phyloP scores from a whole-genome alignment of 2,329 filamentous ascomycete genomes.

The Rutstroemia sp. region DNA sequence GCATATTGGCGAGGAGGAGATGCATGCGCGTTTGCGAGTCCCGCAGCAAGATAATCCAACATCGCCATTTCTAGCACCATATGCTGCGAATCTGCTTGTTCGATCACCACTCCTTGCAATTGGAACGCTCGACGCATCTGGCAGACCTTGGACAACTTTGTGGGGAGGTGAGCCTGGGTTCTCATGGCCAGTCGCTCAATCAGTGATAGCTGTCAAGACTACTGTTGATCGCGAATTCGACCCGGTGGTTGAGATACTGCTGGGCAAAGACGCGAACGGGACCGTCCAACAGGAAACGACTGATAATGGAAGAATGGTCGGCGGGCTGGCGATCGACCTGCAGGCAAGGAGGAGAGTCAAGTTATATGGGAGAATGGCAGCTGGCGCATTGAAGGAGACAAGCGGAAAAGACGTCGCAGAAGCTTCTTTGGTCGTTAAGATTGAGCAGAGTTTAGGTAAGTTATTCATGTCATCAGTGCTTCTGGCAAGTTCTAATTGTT shows the following conservation, averaged over 20 bases:
- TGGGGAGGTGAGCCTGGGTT: conserved; percentile 70
- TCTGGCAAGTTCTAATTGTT: background rate
- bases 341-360: conserved; percentile 65
- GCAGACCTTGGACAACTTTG: conserved; percentile 66
- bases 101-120: conserved; percentile 61
- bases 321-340: conserved; percentile 56
- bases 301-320: conserved; percentile 43
- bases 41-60: conserved; percentile 59
- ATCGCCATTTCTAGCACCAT: conserved; percentile 49
- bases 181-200: conserved; percentile 50
- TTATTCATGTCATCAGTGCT: background rate
- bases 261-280: conserved; percentile 40
- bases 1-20: conserved; percentile 54
- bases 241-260: conserved; percentile 59
- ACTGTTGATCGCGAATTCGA: conserved; percentile 55
- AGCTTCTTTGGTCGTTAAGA: conserved; percentile 52
- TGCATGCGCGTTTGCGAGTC: conserved; percentile 54
- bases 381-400: conserved; percentile 43
- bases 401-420: conserved; percentile 18
- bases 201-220: conserved; percentile 55
- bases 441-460: conserved; percentile 58
- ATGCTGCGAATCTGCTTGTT: conserved; percentile 52
- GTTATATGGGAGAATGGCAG: conserved; percentile 61
- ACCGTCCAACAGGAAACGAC: conserved; percentile 28
- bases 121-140: conserved; percentile 58